A percentile compares a stretch with the other conserved stretches of the same genome.
These are phyloP conservation scores for Lactarius pseudohatsudake DNA, from an alignment of 768 basidiomycete genomes.

Conservation along the genomic window DNA sequence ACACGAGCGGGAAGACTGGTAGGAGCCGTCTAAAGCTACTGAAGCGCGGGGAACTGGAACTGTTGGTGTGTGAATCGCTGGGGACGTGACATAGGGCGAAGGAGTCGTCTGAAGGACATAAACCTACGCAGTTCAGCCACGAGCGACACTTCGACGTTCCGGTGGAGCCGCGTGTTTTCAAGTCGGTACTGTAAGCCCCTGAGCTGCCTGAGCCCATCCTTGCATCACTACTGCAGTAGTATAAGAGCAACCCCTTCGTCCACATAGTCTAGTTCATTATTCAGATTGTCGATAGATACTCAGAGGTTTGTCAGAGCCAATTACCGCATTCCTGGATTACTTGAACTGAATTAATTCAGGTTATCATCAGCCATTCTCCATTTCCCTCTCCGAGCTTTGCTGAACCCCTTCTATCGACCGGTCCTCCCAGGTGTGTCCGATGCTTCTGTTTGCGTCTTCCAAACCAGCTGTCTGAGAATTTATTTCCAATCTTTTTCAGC, in stretches of 20 bases:
- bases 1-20: constrained; percentile 37
- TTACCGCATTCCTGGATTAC: constrained; percentile 16
- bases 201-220: too few relatives aligned
- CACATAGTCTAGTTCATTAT: neutral
- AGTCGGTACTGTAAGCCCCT: too few relatives aligned
- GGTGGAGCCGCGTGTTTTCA: too few relatives aligned
- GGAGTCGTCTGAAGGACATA: too few relatives aligned
- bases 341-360: constrained; percentile 36
- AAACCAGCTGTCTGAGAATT: constrained; percentile 46
- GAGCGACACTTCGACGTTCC: too few relatives aligned
- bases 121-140: too few relatives aligned
- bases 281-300: neutral
- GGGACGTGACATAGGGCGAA: too few relatives aligned
- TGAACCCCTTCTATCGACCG: neutral
- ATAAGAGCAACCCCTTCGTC: neutral
- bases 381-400: constrained; percentile 44
- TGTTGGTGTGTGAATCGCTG: too few relatives aligned
- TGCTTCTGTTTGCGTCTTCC: constrained; percentile 23
- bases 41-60: constrained; percentile 12
- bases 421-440: neutral
- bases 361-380: constrained; percentile 63
- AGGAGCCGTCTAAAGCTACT: constrained; percentile 24
- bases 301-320: constrained; percentile 28
- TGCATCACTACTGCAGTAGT: neutral
- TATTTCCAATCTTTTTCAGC: neutral